phyloP scores from a whole-genome alignment of 495 filamentous ascomycete genomes.

The Aspergillus bridgeri region DNA sequence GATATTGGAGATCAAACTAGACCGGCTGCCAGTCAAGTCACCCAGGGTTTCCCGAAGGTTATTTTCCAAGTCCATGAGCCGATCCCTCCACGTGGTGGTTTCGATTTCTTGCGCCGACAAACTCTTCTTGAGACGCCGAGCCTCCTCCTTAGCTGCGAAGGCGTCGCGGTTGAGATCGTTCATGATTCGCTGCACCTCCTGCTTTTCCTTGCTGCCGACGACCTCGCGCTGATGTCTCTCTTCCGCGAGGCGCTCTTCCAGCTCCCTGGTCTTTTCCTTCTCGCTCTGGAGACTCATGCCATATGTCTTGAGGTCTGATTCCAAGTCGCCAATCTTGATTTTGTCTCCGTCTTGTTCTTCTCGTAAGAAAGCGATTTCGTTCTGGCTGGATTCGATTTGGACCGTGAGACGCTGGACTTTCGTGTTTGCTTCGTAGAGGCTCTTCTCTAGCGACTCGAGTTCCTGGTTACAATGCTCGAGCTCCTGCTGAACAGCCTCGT shows the following conservation, averaged over 20 bases:
- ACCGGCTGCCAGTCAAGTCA: slow-evolving; percentile 82
- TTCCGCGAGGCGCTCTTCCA: slow-evolving; percentile 71
- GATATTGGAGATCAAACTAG: slow-evolving; percentile 81
- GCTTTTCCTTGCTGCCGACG: slow-evolving; percentile 79
- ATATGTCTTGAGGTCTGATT: slow-evolving; percentile 71
- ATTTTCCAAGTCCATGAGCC: slow-evolving; percentile 82
- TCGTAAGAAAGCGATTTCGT: slow-evolving; percentile 89
- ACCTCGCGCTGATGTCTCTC: slow-evolving; percentile 86
- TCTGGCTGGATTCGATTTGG: slow-evolving; percentile 87
- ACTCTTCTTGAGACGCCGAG: slow-evolving; percentile 71
- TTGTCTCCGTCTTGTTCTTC: slow-evolving; percentile 98
- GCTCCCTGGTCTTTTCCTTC: slow-evolving; percentile 70
- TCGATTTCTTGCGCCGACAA: slow-evolving; percentile 84
- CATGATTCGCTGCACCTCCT: slow-evolving; percentile 76
- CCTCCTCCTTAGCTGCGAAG: slow-evolving; percentile 81
- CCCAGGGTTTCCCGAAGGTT: slow-evolving; percentile 80
- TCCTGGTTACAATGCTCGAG: slow-evolving; percentile 72
- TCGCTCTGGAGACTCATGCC: slow-evolving; percentile 73
- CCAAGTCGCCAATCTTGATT: slow-evolving; percentile 93
- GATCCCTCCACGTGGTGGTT: slow-evolving; percentile 82
- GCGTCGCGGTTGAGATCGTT: slow-evolving; percentile 82
- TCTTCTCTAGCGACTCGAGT: slow-evolving; percentile 70
- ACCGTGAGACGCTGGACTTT: slow-evolving; percentile 83
- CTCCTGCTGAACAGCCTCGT: slow-evolving; percentile 71
- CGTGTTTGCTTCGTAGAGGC: slow-evolving; percentile 72